Evolutionary conservation across 2,329 filamentous ascomycete genomes (phyloP), one percentile per base, ranked within the genome.

Genomic region (Verticillium alfalfae): DNA sequence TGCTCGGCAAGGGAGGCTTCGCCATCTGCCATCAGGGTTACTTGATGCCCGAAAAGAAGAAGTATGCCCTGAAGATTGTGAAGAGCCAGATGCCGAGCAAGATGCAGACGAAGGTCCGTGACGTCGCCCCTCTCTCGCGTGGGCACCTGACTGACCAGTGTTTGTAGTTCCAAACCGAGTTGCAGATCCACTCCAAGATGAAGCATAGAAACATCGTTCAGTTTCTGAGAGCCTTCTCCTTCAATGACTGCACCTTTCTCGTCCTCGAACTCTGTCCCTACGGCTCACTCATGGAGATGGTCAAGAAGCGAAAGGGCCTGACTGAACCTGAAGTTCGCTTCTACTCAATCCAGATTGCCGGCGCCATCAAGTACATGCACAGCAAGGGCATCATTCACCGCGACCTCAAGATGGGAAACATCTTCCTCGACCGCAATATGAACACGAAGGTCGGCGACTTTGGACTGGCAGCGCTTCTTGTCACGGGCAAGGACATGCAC

Each of bases 141-240:
- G 18, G 52, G 7, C 8, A 6, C 22, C 16, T 12, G n/a, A 5
- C 64, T 67, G 59, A 65, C 36, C 9, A 18, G 26, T 31, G 26
- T 26, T 38, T 16, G 31, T 38, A 88, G 85, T 88, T 89, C 69
- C 86, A 88, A 86, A 86, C 86, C 26, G 95, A 99, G 75, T 85
- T 99, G 7, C 94, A 98, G 76, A 97, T 99, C 64, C 95, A 99
- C 78, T 97, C 95, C 54, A 99, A 98, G 74, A 94, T 99, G 87
- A 88, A 89, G 62, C 95, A 99, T 72, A 90, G 91, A 60, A 97
- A 97, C 74, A 94, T 99, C 67, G 95, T 99, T 65, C 90, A 94
- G 69, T 99, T 99, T 75, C 87, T 96, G 70, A 88, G 94, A 68
- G 95, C 95, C 38, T 99, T 99, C 73, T 90, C 93, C 13, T 96